Conservation (phyloP, 1,284 basidiomycete species). For the Neonothopanus nambi region DNA sequence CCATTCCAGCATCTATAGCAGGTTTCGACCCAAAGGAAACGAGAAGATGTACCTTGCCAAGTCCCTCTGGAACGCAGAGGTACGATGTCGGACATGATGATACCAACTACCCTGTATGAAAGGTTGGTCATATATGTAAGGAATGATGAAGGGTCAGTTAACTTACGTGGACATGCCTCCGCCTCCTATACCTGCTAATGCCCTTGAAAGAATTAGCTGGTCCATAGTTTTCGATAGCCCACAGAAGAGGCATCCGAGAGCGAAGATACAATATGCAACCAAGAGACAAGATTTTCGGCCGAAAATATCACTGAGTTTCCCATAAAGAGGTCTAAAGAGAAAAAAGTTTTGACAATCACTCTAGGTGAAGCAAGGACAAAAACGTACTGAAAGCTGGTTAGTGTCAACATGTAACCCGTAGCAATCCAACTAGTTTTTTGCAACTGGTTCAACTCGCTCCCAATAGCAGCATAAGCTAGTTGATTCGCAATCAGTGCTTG, state of each 20-base stretch:
- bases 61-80: slow-evolving; percentile 60
- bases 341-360: slow-evolving; percentile 1
- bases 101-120: slow-evolving; percentile 50
- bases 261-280: slow-evolving; percentile 55
- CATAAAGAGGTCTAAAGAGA: slow-evolving; percentile 52
- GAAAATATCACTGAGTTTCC: slow-evolving; percentile 66
- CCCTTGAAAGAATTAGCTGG: slow-evolving; percentile 52
- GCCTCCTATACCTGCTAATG: slow-evolving; percentile 59
- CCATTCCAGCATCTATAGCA: neutral
- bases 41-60: slow-evolving; percentile 49
- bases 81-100: slow-evolving; percentile 62
- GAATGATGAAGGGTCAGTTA: neutral
- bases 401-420: slow-evolving; percentile 60
- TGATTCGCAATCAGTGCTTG: neutral
- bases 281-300: slow-evolving; percentile 59
- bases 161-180: slow-evolving; percentile 64
- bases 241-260: slow-evolving; percentile 52
- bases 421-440: slow-evolving; percentile 69
- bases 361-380: neutral
- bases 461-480: slow-evolving; percentile 58
- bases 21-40: neutral
- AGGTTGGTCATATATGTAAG: neutral
- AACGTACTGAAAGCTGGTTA: slow-evolving; percentile 60
- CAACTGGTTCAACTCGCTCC: slow-evolving; percentile 60
- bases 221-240: slow-evolving; percentile 55